A percentile compares a stretch with the other conserved stretches of the same genome.
phyloP scores from a whole-genome alignment of 1,284 basidiomycete genomes.

The Tremellales sp. region DNA sequence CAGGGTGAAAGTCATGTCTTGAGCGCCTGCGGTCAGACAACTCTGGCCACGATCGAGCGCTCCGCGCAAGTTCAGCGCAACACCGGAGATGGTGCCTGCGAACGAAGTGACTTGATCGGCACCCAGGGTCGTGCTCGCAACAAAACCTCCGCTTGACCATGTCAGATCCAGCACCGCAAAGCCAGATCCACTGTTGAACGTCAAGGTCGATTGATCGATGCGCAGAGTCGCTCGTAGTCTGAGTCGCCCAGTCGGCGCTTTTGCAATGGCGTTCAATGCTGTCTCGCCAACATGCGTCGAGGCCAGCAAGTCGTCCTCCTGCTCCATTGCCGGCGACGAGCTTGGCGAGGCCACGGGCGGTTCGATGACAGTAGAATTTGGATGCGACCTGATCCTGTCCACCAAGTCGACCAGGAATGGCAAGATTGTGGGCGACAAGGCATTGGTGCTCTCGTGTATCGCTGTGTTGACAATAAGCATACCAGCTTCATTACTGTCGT shows the following conservation, averaged over 20 bases:
- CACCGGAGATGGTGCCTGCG: constrained; percentile 70
- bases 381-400: constrained; percentile 24
- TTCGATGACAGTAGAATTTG: constrained; percentile 9
- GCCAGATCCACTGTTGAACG: constrained; percentile 79
- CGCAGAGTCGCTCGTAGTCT: constrained; percentile 65
- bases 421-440: constrained; percentile 69
- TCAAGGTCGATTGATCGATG: constrained; percentile 79
- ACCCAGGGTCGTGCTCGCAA: constrained; percentile 69
- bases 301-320: not conserved
- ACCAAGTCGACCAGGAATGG: constrained; percentile 68
- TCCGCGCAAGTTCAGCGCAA: constrained; percentile 70
- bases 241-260: constrained; percentile 19
- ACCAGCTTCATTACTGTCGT: constrained; percentile 7
- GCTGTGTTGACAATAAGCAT: constrained; percentile 49
- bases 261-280: constrained; percentile 8
- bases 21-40: constrained; percentile 41
- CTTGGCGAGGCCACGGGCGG: constrained; percentile 7
- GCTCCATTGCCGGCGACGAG: not conserved
- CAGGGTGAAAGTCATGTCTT: constrained; percentile 41
- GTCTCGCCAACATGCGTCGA: constrained; percentile 10
- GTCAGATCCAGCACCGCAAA: no score
- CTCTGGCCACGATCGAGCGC: constrained; percentile 51
- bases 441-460: constrained; percentile 80
- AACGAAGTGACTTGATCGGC: constrained; percentile 62
- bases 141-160: constrained; percentile 88